Percentiles rank a stretch among this genome's conserved stretches.
phyloP scores from a whole-genome alignment of 208 protist genomes.

The Leishmania tropica region DNA sequence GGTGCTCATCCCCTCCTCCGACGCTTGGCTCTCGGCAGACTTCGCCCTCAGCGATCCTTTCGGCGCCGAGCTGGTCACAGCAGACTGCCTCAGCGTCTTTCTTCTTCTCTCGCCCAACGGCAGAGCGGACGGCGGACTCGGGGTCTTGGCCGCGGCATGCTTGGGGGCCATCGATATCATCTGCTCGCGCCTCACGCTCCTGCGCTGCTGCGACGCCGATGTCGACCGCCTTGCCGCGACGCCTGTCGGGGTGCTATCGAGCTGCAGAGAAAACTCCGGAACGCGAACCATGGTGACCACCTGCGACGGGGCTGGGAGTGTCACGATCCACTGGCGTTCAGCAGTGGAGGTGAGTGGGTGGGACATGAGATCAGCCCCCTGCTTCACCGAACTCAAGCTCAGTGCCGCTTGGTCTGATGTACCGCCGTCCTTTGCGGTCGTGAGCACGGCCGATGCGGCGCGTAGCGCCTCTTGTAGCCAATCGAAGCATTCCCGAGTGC shows the following conservation, averaged over 20 bases:
- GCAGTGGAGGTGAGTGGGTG: neutral
- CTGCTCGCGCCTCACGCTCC: neutral
- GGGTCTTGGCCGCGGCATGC: neutral
- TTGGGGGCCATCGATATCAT: neutral
- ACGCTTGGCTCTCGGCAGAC: conserved; percentile 4
- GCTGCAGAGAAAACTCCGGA: neutral
- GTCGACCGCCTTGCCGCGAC: neutral
- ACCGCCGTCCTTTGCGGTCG: neutral
- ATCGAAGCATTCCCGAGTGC: conserved; percentile 2
- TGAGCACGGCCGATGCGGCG: neutral
- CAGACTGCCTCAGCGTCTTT: neutral
- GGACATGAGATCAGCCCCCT: neutral
- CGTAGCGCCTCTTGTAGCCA: conserved; percentile 24
- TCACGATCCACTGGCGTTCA: conserved; percentile 1
- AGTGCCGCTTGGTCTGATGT: neutral
- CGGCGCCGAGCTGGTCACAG: neutral
- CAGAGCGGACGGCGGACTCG: conserved; percentile 2
- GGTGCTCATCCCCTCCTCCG: neutral
- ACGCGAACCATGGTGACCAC: neutral
- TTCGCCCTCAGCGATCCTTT: neutral
- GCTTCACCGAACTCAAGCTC: neutral
- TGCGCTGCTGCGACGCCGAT: neutral
- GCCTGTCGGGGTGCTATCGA: neutral
- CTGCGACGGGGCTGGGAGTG: neutral
- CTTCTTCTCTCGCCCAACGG: neutral